A percentile compares a stretch with the other conserved stretches of the same genome.
Conservation (phyloP, 2,329 filamentous ascomycete species). For the Trichothecium sympodiale region DNA sequence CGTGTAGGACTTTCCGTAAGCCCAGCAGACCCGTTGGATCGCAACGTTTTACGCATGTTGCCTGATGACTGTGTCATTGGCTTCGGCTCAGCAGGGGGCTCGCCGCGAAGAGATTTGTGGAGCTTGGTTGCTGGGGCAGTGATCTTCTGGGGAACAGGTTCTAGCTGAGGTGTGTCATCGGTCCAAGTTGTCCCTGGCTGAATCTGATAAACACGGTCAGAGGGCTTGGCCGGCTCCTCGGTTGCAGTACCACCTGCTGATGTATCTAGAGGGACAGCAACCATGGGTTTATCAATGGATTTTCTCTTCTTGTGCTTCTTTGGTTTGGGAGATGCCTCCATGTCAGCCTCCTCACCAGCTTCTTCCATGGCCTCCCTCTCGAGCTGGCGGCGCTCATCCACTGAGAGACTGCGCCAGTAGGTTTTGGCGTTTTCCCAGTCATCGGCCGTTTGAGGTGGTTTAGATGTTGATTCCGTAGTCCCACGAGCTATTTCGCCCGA, state of each 20-base stretch:
- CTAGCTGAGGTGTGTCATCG: slow-evolving; percentile 8
- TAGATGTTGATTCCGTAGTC: background rate
- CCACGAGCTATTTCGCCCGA: too few relatives aligned
- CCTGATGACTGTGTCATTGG: slow-evolving; percentile 1
- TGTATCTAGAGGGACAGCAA: slow-evolving; percentile 3
- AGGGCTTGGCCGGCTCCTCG: slow-evolving; percentile 5
- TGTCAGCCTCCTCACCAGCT: slow-evolving; percentile 32
- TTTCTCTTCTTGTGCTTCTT: slow-evolving; percentile 26
- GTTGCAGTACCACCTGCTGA: slow-evolving; percentile 1
- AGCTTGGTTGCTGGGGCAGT: slow-evolving; percentile 18
- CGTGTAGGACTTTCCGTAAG: slow-evolving; percentile 5
- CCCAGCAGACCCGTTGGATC: slow-evolving; percentile 7
- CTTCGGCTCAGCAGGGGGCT: slow-evolving; percentile 9
- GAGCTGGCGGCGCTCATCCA: slow-evolving; percentile 50
- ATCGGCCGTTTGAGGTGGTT: slow-evolving; percentile 12
- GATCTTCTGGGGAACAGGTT: background rate
- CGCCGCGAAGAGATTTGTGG: slow-evolving; percentile 35
- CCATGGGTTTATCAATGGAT: slow-evolving; percentile 1
- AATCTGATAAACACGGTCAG: slow-evolving; percentile 28
- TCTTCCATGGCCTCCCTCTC: slow-evolving; percentile 46
- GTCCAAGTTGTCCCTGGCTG: slow-evolving; percentile 19
- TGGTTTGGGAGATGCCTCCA: slow-evolving; percentile 10
- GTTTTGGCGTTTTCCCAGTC: slow-evolving; percentile 60
- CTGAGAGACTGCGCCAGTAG: slow-evolving; percentile 58
- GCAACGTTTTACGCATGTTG: slow-evolving; percentile 18